A percentile compares a stretch with the other conserved stretches of the same genome.
Evolutionary conservation across 306 rosid species (phyloP).

Genomic region (Quercus suber): DNA sequence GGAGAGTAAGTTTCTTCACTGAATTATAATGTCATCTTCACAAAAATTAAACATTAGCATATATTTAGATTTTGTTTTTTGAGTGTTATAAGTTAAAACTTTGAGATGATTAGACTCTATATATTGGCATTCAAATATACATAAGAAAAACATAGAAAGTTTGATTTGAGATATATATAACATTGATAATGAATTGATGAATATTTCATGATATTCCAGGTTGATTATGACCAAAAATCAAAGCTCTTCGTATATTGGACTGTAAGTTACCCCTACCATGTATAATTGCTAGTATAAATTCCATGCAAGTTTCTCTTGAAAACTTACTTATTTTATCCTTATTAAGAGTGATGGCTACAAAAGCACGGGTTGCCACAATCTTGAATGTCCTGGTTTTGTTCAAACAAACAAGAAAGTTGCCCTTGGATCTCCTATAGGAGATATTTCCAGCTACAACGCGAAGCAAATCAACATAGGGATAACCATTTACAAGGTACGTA

Average conservation of each 20-base stretch:
- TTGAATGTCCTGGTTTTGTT: neutral
- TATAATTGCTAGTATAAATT: too few relatives aligned
- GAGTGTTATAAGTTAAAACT: too few relatives aligned
- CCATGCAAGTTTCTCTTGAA: too few relatives aligned
- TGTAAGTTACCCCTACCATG: slow-evolving; percentile 11
- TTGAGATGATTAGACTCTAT: too few relatives aligned
- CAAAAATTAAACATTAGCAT: neutral
- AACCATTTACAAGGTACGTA: too few relatives aligned
- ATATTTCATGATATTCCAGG: neutral
- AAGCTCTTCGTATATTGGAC: slow-evolving; percentile 22
- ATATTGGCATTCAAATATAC: neutral
- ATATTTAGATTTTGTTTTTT: too few relatives aligned
- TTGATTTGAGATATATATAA: too few relatives aligned
- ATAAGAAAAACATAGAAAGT: too few relatives aligned
- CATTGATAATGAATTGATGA: neutral
- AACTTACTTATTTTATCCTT: neutral
- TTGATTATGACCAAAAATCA: neutral
- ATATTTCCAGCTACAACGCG: too few relatives aligned
- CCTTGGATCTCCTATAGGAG: neutral
- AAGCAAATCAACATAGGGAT: too few relatives aligned
- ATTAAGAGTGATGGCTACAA: neutral
- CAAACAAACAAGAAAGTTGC: neutral
- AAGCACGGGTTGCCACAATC: neutral
- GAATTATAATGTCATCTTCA: neutral
- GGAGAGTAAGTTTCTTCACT: slow-evolving; percentile 2